phyloP scores from a whole-genome alignment of 371 early-diverging fungal species.

The Mortierella sp. region DNA sequence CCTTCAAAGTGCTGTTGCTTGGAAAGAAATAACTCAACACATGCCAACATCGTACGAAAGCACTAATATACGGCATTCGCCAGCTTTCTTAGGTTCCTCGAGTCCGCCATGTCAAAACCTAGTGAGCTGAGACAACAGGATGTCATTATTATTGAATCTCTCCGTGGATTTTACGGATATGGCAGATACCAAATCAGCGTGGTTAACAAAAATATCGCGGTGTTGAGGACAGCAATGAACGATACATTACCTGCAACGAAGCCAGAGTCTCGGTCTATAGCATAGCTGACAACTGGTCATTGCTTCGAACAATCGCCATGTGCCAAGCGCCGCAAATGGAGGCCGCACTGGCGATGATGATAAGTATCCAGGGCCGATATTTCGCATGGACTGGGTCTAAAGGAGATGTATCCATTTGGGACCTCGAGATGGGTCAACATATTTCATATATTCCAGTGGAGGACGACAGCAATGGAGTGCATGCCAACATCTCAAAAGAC shows the following conservation, averaged over 20 bases:
- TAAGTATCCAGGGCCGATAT: constrained; percentile 3
- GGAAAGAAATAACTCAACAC: too few species aligned
- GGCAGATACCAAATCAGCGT: too few species aligned
- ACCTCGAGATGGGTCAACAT: background rate
- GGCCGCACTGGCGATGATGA: background rate
- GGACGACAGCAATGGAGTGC: background rate
- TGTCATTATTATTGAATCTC: too few species aligned
- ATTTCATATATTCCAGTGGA: background rate
- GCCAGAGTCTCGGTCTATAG: background rate
- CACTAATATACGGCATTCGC: too few species aligned
- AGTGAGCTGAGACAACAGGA: too few species aligned
- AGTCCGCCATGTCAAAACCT: too few species aligned
- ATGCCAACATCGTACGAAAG: too few species aligned
- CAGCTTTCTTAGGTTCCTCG: too few species aligned
- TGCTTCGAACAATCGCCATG: background rate
- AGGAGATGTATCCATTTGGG: constrained; percentile 9
- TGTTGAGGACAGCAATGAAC: too few species aligned
- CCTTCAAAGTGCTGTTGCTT: too few species aligned
- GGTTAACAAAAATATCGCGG: too few species aligned
- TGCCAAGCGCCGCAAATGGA: background rate
- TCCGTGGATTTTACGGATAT: too few species aligned
- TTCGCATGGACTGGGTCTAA: constrained; percentile 19
- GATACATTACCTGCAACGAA: constrained; percentile 10
- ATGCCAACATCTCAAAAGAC: constrained; percentile 1
- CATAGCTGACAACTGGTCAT: background rate